A percentile compares a stretch with the other conserved stretches of the same genome.
These are phyloP conservation scores for Rhizoctonia solani DNA, from an alignment of 1,284 basidiomycete species.

Conservation along the genomic window DNA sequence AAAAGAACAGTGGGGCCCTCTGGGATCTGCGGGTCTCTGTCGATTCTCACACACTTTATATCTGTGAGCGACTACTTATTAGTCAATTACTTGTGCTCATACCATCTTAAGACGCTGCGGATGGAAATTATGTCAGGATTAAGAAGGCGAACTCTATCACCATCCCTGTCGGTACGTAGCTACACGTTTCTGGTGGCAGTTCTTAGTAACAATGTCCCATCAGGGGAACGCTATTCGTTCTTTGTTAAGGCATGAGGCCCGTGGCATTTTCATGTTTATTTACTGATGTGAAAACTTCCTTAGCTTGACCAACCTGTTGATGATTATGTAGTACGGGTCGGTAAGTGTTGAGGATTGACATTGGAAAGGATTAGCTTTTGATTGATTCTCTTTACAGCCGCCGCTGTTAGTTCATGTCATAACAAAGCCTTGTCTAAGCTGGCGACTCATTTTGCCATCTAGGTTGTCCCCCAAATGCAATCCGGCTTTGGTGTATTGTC, in stretches of 20 bases:
- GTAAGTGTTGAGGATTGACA: background rate
- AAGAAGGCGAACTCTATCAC: slow-evolving; percentile 18
- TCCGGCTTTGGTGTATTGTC: slow-evolving; percentile 12
- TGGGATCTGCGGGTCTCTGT: slow-evolving; percentile 25
- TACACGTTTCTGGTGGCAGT: background rate
- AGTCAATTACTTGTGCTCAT: no score
- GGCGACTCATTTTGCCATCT: background rate
- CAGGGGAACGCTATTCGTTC: slow-evolving; percentile 9
- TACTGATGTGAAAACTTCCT: background rate
- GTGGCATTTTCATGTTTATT: background rate
- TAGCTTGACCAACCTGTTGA: slow-evolving; percentile 1
- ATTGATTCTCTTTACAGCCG: background rate
- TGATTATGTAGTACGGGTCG: slow-evolving; percentile 21
- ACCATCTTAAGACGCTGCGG: background rate
- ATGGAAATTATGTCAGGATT: slow-evolving; percentile 18
- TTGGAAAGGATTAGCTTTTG: background rate
- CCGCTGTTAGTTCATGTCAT: background rate
- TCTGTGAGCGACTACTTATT: background rate
- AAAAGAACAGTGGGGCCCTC: background rate
- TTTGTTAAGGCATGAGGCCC: background rate
- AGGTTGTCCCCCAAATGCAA: slow-evolving; percentile 15
- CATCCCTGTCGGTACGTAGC: slow-evolving; percentile 8
- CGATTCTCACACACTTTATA: slow-evolving; percentile 13
- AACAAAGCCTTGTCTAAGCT: background rate
- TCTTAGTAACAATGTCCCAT: background rate